phyloP scores from a whole-genome alignment of 768 basidiomycete genomes.

The Cyathus striatus region DNA sequence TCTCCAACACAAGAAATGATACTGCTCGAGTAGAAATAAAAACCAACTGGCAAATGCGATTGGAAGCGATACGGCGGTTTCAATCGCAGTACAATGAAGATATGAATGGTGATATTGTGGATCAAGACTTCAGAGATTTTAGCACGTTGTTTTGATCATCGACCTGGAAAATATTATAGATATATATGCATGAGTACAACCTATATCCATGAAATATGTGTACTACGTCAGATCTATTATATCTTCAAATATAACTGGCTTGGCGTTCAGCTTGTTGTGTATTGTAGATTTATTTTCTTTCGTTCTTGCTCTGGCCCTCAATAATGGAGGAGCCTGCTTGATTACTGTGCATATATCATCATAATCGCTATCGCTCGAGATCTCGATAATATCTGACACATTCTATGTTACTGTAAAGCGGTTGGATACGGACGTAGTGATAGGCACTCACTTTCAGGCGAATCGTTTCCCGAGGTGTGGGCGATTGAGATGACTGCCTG shows the following conservation, averaged over 20 bases:
- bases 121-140: constrained; percentile 56
- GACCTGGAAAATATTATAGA: too few species aligned
- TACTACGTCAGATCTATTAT: constrained; percentile 18
- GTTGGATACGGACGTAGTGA: background rate
- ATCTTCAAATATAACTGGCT: constrained; percentile 5
- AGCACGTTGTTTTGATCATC: constrained; percentile 42
- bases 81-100: constrained; percentile 35
- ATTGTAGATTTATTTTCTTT: too few species aligned
- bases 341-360: too few species aligned
- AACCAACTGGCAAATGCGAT: constrained; percentile 83
- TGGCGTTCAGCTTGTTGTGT: too few species aligned
- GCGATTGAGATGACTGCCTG: too few species aligned
- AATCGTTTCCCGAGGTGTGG: too few species aligned
- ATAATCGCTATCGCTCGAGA: constrained; percentile 15
- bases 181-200: constrained; percentile 10
- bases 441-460: too few species aligned
- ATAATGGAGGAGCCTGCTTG: constrained; percentile 9
- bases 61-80: constrained; percentile 78
- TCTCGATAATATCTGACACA: constrained; percentile 9
- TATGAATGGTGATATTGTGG: constrained; percentile 38
- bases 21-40: constrained; percentile 70
- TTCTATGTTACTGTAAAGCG: background rate
- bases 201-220: too few species aligned
- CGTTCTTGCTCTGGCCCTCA: constrained; percentile 10
- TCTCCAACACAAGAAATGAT: constrained; percentile 66